Conservation (phyloP, 176 grass and related monocot genomes). For the Melocanna baccifera region DNA sequence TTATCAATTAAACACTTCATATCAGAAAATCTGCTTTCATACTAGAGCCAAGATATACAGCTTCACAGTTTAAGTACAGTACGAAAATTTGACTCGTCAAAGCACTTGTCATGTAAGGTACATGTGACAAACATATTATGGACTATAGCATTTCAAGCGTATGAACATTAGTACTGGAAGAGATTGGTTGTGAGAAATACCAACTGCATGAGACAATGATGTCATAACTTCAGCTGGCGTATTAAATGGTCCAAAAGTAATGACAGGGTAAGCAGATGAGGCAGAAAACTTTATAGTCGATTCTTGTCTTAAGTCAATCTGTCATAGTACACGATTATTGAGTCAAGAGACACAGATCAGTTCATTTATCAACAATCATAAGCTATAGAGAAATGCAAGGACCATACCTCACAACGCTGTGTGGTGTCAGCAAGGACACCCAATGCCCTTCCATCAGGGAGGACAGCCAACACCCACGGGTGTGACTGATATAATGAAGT, state of each 20-base stretch:
- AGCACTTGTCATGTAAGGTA: background rate
- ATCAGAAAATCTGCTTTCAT: background rate
- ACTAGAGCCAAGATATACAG: background rate
- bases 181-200: conserved; percentile 43
- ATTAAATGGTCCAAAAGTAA: conserved; percentile 84
- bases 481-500: conserved; percentile 92
- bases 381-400: conserved; percentile 3
- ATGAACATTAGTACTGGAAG: background rate
- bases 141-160: background rate
- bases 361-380: background rate
- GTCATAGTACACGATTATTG: conserved; percentile 3
- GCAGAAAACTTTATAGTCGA: conserved; percentile 60
- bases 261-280: conserved; percentile 57
- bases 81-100: background rate
- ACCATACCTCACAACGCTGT: conserved; percentile 67
- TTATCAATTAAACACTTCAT: background rate
- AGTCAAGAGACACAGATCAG: background rate
- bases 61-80: background rate
- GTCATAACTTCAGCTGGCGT: conserved; percentile 66
- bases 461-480: conserved; percentile 87
- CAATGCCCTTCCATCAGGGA: conserved; percentile 75
- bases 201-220: conserved; percentile 78
- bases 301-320: conserved; percentile 79
- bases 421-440: conserved; percentile 91
- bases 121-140: conserved; percentile 8